Conservation (phyloP, 345 rosid species). For the Eucalyptus erythrocorys region DNA sequence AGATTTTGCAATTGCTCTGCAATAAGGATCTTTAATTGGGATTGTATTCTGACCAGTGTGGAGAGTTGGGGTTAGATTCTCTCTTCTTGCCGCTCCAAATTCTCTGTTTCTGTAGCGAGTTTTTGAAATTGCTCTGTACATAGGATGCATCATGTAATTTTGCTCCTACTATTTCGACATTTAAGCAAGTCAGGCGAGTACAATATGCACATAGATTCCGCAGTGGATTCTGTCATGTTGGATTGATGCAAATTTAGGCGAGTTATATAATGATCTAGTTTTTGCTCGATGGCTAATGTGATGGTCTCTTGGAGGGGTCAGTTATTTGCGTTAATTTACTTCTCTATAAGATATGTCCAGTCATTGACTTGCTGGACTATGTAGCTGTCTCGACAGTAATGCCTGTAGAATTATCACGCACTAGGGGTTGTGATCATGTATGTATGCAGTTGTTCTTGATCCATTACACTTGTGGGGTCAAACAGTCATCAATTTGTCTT, state of each 20-base stretch:
- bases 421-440: background rate
- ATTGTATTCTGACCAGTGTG: background rate
- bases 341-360: background rate
- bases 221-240: background rate
- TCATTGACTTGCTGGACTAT: background rate
- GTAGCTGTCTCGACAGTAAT: background rate
- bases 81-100: background rate
- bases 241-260: background rate
- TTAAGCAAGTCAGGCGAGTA: background rate
- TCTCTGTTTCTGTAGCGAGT: background rate
- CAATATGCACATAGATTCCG: background rate
- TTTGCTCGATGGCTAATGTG: background rate
- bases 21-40: background rate
- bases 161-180: background rate
- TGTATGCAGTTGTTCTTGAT: background rate
- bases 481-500: constrained; percentile 52
- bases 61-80: background rate
- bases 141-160: background rate
- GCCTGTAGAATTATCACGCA: background rate
- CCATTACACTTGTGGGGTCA: background rate
- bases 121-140: background rate
- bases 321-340: background rate
- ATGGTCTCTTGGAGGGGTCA: background rate
- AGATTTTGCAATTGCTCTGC: background rate
- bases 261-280: background rate